Percentiles rank a stretch among this genome's conserved stretches.
Evolutionary conservation across 2,329 filamentous ascomycete genomes (phyloP).

Genomic region (Dactylella cylindrospora): DNA sequence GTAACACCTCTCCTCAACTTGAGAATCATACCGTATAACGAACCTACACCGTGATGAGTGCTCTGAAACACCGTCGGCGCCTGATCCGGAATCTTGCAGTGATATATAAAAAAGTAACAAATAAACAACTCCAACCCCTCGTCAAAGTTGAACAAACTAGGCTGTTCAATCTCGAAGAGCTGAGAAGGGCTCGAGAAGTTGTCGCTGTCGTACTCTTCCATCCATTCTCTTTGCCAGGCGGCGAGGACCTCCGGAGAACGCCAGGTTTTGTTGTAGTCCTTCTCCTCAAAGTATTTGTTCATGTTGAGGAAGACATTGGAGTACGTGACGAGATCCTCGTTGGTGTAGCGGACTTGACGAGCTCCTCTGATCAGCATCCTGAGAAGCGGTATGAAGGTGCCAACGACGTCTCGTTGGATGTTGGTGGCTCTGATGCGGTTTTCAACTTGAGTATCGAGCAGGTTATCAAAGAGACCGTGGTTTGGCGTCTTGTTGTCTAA

Average conservation of each 20-base stretch:
- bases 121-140: constrained; percentile 51
- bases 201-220: constrained; percentile 54
- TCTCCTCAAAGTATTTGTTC: constrained; percentile 58
- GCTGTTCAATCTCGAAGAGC: constrained; percentile 51
- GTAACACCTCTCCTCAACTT: constrained; percentile 64
- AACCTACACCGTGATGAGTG: constrained; percentile 64
- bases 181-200: constrained; percentile 50
- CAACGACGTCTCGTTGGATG: constrained; percentile 56
- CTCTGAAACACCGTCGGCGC: constrained; percentile 65
- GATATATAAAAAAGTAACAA: constrained; percentile 60
- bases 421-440: constrained; percentile 55
- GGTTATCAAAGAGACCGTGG: constrained; percentile 60
- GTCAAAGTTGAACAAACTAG: constrained; percentile 50
- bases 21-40: constrained; percentile 64
- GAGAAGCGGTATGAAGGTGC: constrained; percentile 60
- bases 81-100: constrained; percentile 60
- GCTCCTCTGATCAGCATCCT: constrained; percentile 58
- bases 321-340: constrained; percentile 54
- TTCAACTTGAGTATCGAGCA: constrained; percentile 58
- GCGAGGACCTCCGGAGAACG: constrained; percentile 54
- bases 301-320: constrained; percentile 57
- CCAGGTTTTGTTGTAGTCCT: constrained; percentile 58
- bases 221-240: constrained; percentile 57
- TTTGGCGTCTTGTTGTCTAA: constrained; percentile 59
- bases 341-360: constrained; percentile 55